These are phyloP conservation scores for Nevesoporus exiguus DNA, from an alignment of 768 basidiomycete genomes.

Conservation along the genomic window DNA sequence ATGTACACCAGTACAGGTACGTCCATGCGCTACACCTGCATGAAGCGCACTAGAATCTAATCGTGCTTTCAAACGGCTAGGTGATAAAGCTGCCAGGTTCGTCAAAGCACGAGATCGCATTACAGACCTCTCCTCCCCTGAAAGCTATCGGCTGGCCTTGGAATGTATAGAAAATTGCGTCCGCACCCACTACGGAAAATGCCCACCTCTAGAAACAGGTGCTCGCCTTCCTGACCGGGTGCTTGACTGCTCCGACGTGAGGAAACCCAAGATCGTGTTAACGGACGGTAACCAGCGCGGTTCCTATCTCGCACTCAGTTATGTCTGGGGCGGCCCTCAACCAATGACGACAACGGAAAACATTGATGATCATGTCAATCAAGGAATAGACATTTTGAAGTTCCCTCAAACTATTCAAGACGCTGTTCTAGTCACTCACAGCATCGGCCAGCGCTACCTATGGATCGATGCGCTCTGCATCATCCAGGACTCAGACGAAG, in stretches of 20 bases:
- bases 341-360: not conserved
- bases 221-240: not conserved
- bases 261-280: not conserved
- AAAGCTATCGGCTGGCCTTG: not conserved
- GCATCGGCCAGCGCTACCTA: not conserved
- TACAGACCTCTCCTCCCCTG: not conserved
- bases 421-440: not conserved
- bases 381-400: not conserved
- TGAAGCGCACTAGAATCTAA: not conserved
- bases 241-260: not conserved
- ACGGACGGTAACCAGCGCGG: not conserved
- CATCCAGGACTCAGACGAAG: conserved; percentile 1
- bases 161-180: not conserved
- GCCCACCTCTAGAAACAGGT: not conserved
- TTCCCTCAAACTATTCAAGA: conserved; percentile 1
- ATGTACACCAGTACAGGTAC: not conserved
- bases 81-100: not conserved
- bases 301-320: not conserved
- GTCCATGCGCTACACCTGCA: not conserved
- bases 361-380: not conserved
- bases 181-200: not conserved
- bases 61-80: not conserved
- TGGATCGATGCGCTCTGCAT: conserved; percentile 3
- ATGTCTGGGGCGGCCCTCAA: conserved; percentile 1
- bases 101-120: conserved; percentile 2